phyloP scores from a whole-genome alignment of 768 basidiomycete genomes.

The Phlebiopsis flavidoalba region DNA sequence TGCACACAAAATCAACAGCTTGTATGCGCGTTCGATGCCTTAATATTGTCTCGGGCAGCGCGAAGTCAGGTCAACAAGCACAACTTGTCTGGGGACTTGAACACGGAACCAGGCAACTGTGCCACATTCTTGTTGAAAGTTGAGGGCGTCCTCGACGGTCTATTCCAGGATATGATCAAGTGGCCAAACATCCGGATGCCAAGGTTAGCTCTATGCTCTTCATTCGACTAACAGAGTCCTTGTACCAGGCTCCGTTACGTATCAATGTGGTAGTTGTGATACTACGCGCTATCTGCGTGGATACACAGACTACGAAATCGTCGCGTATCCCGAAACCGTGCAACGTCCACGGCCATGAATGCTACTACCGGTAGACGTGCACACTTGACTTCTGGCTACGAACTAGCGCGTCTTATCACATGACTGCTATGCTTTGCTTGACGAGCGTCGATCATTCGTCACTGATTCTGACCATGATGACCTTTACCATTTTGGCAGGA shows the following conservation, averaged over 20 bases:
- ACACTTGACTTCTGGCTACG: no score
- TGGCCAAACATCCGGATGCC: slow-evolving; percentile 60
- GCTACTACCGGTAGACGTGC: no score
- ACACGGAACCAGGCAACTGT: slow-evolving; percentile 57
- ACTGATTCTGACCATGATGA: neutral
- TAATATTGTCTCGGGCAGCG: slow-evolving; percentile 84
- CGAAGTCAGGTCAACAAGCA: slow-evolving; percentile 63
- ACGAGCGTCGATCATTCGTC: neutral
- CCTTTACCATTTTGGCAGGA: slow-evolving; percentile 51
- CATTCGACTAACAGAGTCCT: slow-evolving; percentile 3
- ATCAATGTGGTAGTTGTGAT: neutral
- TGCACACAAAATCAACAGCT: slow-evolving; percentile 72
- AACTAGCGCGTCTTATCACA: neutral
- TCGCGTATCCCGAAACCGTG: no score
- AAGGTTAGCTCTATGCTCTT: slow-evolving; percentile 64
- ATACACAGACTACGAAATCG: no score
- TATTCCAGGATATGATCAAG: slow-evolving; percentile 80
- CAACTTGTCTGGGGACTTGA: slow-evolving; percentile 49
- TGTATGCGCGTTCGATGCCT: slow-evolving; percentile 90
- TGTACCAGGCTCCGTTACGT: neutral
- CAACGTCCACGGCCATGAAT: no score
- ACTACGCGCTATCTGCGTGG: neutral
- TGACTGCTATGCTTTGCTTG: neutral
- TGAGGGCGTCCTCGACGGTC: slow-evolving; percentile 84
- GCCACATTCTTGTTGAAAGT: slow-evolving; percentile 86